Conservation (phyloP, 2,329 filamentous ascomycete species). For the Chrysoporthe cubensis region DNA sequence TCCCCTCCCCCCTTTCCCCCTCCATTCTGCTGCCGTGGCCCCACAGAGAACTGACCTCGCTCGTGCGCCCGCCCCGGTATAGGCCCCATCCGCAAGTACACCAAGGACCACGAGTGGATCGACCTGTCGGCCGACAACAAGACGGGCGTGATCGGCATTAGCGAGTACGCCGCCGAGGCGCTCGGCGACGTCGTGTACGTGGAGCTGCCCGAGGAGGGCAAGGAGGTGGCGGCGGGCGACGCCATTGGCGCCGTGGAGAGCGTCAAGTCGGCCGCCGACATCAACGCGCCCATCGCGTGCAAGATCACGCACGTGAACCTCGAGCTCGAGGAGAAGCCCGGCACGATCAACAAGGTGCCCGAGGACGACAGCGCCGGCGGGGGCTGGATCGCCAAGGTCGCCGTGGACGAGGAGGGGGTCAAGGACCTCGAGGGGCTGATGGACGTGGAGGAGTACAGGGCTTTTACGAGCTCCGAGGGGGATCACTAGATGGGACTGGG, state of each 20-base stretch:
- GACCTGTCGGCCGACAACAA: slow-evolving; percentile 83
- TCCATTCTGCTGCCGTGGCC: too few relatives aligned
- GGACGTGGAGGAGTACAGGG: slow-evolving; percentile 77
- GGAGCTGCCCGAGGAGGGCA: slow-evolving; percentile 78
- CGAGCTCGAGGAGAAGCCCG: slow-evolving; percentile 80
- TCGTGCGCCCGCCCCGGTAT: slow-evolving; percentile 1
- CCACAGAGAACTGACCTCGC: background rate
- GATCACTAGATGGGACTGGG: slow-evolving; percentile 38
- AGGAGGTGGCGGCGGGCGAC: slow-evolving; percentile 75
- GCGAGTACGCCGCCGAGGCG: slow-evolving; percentile 85
- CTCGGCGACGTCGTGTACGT: slow-evolving; percentile 98
- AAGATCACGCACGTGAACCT: slow-evolving; percentile 75
- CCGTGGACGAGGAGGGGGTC: slow-evolving; percentile 67
- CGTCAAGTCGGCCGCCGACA: slow-evolving; percentile 97
- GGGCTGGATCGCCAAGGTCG: slow-evolving; percentile 91
- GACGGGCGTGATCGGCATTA: slow-evolving; percentile 82
- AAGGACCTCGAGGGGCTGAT: slow-evolving; percentile 77
- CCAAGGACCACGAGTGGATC: slow-evolving; percentile 98
- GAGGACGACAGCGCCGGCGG: slow-evolving; percentile 76
- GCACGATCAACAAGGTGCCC: slow-evolving; percentile 84
- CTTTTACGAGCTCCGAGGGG: slow-evolving; percentile 60
- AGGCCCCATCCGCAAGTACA: slow-evolving; percentile 82
- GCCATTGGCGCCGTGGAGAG: slow-evolving; percentile 94
- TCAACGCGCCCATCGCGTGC: slow-evolving; percentile 85
- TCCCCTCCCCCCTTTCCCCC: background rate